These are phyloP conservation scores for Physcia stellaris DNA, from an alignment of 495 filamentous ascomycete genomes.

Conservation along the genomic window DNA sequence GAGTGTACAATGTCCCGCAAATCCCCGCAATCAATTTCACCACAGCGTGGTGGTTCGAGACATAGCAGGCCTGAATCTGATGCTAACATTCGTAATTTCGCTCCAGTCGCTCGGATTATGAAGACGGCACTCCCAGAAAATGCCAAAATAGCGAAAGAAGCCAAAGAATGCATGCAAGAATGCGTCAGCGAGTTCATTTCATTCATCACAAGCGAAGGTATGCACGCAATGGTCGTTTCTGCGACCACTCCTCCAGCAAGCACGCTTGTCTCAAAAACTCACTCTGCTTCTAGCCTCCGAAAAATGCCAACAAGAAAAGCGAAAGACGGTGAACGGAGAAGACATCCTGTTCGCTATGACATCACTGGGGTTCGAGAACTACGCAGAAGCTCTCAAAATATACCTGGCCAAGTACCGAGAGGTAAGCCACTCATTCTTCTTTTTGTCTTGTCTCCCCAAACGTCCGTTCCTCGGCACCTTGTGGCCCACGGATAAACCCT, in stretches of 20 bases:
- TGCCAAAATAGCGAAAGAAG: constrained; percentile 98
- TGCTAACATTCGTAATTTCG: constrained; percentile 84
- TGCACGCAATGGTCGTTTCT: constrained; percentile 16
- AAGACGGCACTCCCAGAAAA: constrained; percentile 94
- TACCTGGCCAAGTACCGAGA: constrained; percentile 96
- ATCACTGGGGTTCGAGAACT: constrained; percentile 97
- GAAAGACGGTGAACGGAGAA: constrained; percentile 97
- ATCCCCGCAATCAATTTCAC: constrained; percentile 31
- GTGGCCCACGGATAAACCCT: too few species aligned
- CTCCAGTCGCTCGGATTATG: constrained; percentile 97
- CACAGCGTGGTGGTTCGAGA: constrained; percentile 18
- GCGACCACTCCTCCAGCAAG: constrained; percentile 8
- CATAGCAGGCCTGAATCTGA: constrained; percentile 34
- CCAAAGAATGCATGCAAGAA: constrained; percentile 99
- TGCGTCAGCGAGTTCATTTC: constrained; percentile 99
- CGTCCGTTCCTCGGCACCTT: too few species aligned
- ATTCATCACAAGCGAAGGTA: constrained; percentile 98
- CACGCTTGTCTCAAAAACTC: constrained; percentile 17
- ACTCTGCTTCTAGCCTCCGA: constrained; percentile 65
- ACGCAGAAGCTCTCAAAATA: constrained; percentile 93
- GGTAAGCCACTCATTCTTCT: constrained; percentile 44
- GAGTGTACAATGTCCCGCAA: constrained; percentile 25
- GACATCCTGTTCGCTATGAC: constrained; percentile 99
- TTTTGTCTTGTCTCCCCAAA: too few species aligned
- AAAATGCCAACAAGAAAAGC: constrained; percentile 98